Conservation (phyloP, 129 eudicot species). For the Artemisia argyi region DNA sequence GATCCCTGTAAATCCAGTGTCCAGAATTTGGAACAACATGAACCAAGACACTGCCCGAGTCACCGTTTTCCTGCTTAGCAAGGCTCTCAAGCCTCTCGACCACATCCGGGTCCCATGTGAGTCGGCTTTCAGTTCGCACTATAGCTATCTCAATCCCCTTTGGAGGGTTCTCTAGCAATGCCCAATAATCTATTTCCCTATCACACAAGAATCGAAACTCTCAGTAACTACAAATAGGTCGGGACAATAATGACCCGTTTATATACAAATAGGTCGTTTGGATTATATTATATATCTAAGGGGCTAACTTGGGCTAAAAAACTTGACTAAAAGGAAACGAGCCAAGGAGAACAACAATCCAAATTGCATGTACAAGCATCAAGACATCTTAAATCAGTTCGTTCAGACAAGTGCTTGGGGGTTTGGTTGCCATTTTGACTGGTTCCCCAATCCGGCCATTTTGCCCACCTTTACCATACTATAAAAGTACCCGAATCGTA, state of each 20-base stretch:
- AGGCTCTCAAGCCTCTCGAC: constrained; percentile 56
- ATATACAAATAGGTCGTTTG: no score
- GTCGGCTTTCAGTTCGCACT: constrained; percentile 72
- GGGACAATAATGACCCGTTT: no score
- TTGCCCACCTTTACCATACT: no score
- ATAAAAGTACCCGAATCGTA: no score
- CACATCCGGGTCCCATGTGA: constrained; percentile 51
- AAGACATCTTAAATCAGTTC: background rate
- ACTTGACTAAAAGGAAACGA: background rate
- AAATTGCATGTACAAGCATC: background rate
- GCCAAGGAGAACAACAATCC: background rate
- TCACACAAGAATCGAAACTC: background rate
- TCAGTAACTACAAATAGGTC: no score
- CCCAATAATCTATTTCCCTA: constrained; percentile 68
- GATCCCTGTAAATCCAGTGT: constrained; percentile 81
- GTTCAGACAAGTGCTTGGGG: background rate
- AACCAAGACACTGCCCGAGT: constrained; percentile 47
- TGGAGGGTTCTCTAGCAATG: constrained; percentile 59
- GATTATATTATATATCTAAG: no score
- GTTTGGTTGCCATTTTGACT: no score
- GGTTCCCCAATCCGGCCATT: no score
- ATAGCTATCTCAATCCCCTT: constrained; percentile 60
- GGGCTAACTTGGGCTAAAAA: background rate
- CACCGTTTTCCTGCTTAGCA: constrained; percentile 29
- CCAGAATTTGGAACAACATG: constrained; percentile 66